Conservation (phyloP, 768 basidiomycete genomes). For the Tephrocybe sp. region DNA sequence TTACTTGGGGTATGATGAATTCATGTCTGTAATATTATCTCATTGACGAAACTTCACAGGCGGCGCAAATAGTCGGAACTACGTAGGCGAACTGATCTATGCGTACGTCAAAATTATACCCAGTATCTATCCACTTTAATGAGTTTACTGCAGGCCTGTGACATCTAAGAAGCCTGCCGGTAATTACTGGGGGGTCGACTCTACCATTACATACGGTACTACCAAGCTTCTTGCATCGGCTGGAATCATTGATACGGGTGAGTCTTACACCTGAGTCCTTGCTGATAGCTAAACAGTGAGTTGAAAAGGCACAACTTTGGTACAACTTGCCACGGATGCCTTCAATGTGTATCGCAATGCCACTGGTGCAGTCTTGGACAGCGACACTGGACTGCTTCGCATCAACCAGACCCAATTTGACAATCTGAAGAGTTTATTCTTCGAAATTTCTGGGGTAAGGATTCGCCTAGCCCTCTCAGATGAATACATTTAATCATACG, state of each 20-base stretch:
- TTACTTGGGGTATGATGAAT: slow-evolving; percentile 52
- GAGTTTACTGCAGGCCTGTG: slow-evolving; percentile 31
- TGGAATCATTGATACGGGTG: slow-evolving; percentile 62
- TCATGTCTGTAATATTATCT: slow-evolving; percentile 4
- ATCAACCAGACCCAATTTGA: slow-evolving; percentile 48
- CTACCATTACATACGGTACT: slow-evolving; percentile 49
- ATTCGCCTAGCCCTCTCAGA: slow-evolving; percentile 42
- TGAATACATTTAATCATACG: slow-evolving; percentile 33
- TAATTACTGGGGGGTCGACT: slow-evolving; percentile 59
- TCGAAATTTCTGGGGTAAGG: slow-evolving; percentile 48
- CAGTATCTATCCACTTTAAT: neutral
- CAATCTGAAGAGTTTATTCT: slow-evolving; percentile 52
- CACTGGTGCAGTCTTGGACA: slow-evolving; percentile 42
- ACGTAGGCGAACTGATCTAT: slow-evolving; percentile 39
- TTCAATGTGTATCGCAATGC: slow-evolving; percentile 38
- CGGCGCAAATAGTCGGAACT: slow-evolving; percentile 23
- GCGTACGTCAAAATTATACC: slow-evolving; percentile 24
- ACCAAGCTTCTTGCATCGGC: slow-evolving; percentile 42
- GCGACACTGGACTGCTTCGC: slow-evolving; percentile 46
- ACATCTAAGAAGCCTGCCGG: slow-evolving; percentile 43
- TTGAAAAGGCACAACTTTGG: slow-evolving; percentile 44
- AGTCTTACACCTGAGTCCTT: neutral
- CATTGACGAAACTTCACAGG: neutral
- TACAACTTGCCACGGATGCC: slow-evolving; percentile 45
- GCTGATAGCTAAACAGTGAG: neutral